These are phyloP conservation scores for Postia placenta DNA, from an alignment of 768 basidiomycete species.

Conservation along the genomic window DNA sequence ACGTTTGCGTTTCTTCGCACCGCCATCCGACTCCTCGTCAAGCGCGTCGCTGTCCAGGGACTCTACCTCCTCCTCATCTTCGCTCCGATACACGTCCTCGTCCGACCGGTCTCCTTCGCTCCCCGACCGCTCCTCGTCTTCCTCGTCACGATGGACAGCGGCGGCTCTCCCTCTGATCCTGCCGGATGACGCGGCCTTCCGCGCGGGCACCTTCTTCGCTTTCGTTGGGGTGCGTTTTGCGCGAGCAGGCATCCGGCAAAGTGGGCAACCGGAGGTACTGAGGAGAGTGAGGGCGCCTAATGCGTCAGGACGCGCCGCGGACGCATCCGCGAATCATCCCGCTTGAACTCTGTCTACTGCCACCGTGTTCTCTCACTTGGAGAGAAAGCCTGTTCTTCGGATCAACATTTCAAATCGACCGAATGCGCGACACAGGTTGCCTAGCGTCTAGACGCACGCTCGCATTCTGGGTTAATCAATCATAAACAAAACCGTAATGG, in stretches of 20 bases:
- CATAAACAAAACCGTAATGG: too few species aligned
- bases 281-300: too few species aligned
- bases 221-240: not conserved
- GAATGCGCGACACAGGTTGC: too few species aligned
- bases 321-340: too few species aligned
- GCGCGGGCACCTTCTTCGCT: not conserved
- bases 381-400: too few species aligned
- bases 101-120: not conserved
- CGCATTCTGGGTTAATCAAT: too few species aligned
- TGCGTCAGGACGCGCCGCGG: too few species aligned
- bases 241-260: not conserved
- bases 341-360: too few species aligned
- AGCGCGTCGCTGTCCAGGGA: conserved; percentile 16
- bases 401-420: too few species aligned
- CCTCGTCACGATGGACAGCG: not conserved
- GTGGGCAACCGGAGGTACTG: not conserved
- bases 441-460: too few species aligned
- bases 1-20: conserved; percentile 25
- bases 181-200: not conserved
- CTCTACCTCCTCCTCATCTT: conserved; percentile 11
- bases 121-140: not conserved
- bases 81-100: conserved; percentile 1
- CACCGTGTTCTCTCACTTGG: too few species aligned
- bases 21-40: conserved; percentile 20
- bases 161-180: not conserved